Conservation (phyloP, 139 green algal genomes). For the Tetratostichococcus sp. region DNA sequence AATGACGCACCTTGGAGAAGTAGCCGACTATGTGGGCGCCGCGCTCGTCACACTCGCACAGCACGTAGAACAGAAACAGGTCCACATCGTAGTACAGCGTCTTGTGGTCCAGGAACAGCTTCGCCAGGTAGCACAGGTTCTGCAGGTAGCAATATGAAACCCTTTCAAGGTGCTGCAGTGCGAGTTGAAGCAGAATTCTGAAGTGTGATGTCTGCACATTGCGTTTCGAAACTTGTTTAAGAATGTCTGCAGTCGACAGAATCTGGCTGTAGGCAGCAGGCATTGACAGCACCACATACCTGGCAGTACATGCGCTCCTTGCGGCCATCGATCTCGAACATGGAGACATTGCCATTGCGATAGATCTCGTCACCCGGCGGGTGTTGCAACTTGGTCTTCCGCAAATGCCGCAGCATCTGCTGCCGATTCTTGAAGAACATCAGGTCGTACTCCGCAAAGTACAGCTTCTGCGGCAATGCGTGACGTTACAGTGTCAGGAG, state of each 20-base stretch:
- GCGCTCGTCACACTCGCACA: constrained; percentile 94
- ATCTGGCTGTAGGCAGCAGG: no score
- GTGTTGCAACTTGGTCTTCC: constrained; percentile 84
- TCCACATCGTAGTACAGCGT: constrained; percentile 99
- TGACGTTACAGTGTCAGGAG: background rate
- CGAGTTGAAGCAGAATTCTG: no score
- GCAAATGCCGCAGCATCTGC: constrained; percentile 89
- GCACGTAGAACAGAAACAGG: constrained; percentile 99
- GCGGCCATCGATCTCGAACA: constrained; percentile 92
- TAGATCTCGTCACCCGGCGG: constrained; percentile 99
- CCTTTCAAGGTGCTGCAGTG: no score
- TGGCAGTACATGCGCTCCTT: constrained; percentile 93
- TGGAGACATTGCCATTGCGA: constrained; percentile 75
- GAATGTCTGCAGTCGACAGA: no score
- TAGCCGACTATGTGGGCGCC: constrained; percentile 96
- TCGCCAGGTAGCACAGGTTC: constrained; percentile 97
- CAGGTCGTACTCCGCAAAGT: constrained; percentile 95
- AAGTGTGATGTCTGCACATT: no score
- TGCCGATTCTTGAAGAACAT: constrained; percentile 66
- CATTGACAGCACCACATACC: background rate
- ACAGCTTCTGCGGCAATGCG: constrained; percentile 74
- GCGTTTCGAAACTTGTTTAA: no score
- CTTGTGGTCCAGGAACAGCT: constrained; percentile 99
- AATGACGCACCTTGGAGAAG: background rate
- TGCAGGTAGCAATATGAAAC: constrained; percentile 43